A percentile compares a stretch with the other conserved stretches of the same genome.
Evolutionary conservation across 331 rosid genomes (phyloP).

Genomic region (Cucumis variabilis): DNA sequence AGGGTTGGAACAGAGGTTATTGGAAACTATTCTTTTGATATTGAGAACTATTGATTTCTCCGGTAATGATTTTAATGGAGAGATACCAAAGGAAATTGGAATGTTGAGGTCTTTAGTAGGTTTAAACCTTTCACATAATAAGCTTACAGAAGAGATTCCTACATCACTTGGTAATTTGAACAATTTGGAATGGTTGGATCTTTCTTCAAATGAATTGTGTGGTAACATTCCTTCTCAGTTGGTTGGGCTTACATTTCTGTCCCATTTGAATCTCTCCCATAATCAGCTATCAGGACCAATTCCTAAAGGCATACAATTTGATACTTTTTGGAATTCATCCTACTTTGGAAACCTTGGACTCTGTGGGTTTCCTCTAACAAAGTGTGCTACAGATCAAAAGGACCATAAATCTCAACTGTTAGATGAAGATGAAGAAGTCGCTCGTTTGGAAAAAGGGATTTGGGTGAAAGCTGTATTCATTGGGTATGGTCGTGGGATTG

Average conservation of each 20-base stretch:
- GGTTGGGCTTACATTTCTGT: conserved; percentile 68
- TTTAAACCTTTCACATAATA: conserved; percentile 73
- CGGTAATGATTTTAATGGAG: conserved; percentile 65
- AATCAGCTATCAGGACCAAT: conserved; percentile 66
- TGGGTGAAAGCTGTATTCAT: background rate
- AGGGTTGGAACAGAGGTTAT: conserved; percentile 54
- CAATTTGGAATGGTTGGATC: conserved; percentile 70
- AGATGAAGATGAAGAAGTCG: no score
- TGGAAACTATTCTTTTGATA: conserved; percentile 63
- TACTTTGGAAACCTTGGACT: conserved; percentile 52
- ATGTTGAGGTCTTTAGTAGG: conserved; percentile 59
- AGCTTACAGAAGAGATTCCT: conserved; percentile 64
- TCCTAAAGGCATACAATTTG: conserved; percentile 79
- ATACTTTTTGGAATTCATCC: conserved; percentile 66
- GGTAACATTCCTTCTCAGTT: conserved; percentile 70
- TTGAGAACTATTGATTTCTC: conserved; percentile 42
- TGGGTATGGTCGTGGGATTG: background rate
- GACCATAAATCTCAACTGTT: no score
- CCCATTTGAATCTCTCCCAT: conserved; percentile 78
- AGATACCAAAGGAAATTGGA: conserved; percentile 60
- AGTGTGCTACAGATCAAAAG: conserved; percentile 40
- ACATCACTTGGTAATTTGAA: conserved; percentile 60
- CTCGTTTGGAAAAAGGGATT: background rate
- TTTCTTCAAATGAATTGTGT: conserved; percentile 66
- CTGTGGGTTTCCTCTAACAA: conserved; percentile 45